These are phyloP conservation scores for Heracleum sosnowskyi DNA, from an alignment of 129 eudicot species.

Conservation along the genomic window DNA sequence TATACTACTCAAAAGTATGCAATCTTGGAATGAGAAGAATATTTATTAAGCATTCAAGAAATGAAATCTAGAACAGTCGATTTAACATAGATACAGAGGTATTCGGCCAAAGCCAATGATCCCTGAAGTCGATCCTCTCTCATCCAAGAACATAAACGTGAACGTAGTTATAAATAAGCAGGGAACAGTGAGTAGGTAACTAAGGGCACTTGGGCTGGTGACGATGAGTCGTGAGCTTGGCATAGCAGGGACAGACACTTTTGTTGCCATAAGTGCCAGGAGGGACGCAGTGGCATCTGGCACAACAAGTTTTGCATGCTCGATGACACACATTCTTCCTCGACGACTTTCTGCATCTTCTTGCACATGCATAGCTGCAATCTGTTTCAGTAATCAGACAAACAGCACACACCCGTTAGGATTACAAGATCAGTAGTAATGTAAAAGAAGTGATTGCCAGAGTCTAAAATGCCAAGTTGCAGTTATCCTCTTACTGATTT, in stretches of 20 bases:
- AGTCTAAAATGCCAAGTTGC: neutral
- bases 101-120: neutral
- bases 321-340: constrained; percentile 43
- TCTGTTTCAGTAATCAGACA: constrained; percentile 18
- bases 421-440: neutral
- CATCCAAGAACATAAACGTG: neutral
- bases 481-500: constrained; percentile 16
- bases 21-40: neutral
- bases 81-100: neutral
- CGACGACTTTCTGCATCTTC: constrained; percentile 41
- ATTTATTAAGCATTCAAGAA: neutral
- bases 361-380: constrained; percentile 32
- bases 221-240: constrained; percentile 32
- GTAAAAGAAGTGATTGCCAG: neutral
- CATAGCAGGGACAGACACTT: constrained; percentile 41
- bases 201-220: constrained; percentile 45
- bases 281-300: constrained; percentile 46
- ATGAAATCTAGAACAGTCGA: neutral
- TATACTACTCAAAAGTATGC: neutral
- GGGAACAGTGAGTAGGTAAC: neutral
- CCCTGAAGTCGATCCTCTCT: neutral
- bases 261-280: constrained; percentile 48
- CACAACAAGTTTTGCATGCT: constrained; percentile 44
- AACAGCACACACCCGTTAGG: neutral
- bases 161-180: neutral